These are phyloP conservation scores for Abelmoschus esculentus DNA, from an alignment of 345 rosid species.

Conservation along the genomic window DNA sequence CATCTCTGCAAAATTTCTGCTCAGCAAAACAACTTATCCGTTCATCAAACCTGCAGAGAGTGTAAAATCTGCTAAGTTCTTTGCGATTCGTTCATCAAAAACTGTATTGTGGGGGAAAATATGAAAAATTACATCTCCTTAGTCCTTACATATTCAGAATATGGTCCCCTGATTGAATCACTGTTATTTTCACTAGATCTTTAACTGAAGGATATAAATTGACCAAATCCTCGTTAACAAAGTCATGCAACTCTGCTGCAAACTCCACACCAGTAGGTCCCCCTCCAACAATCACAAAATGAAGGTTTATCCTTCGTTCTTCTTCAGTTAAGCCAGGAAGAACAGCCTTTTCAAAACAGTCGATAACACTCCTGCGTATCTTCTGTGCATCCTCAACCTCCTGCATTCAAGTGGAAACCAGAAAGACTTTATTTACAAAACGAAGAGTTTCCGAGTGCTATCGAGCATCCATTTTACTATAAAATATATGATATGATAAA, in stretches of 20 bases:
- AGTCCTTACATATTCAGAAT: conserved; percentile 66
- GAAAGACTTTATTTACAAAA: not conserved
- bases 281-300: conserved; percentile 93
- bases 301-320: conserved; percentile 66
- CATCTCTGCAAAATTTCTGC: conserved; percentile 68
- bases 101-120: too few species aligned
- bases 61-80: not conserved
- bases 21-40: conserved; percentile 92
- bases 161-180: conserved; percentile 95
- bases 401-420: conserved; percentile 25
- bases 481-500: not conserved
- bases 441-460: not conserved
- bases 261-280: conserved; percentile 99
- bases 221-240: conserved; percentile 59
- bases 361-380: conserved; percentile 71
- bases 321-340: conserved; percentile 85
- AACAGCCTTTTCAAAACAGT: conserved; percentile 83
- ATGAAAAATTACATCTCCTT: too few species aligned
- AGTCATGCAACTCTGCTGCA: conserved; percentile 97
- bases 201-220: conserved; percentile 64
- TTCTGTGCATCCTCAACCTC: conserved; percentile 96
- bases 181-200: conserved; percentile 60
- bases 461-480: not conserved
- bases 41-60: conserved; percentile 61
- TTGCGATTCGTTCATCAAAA: not conserved